These are phyloP conservation scores for Tremellales sp. DNA, from an alignment of 1,284 basidiomycete species.

Conservation along the genomic window DNA sequence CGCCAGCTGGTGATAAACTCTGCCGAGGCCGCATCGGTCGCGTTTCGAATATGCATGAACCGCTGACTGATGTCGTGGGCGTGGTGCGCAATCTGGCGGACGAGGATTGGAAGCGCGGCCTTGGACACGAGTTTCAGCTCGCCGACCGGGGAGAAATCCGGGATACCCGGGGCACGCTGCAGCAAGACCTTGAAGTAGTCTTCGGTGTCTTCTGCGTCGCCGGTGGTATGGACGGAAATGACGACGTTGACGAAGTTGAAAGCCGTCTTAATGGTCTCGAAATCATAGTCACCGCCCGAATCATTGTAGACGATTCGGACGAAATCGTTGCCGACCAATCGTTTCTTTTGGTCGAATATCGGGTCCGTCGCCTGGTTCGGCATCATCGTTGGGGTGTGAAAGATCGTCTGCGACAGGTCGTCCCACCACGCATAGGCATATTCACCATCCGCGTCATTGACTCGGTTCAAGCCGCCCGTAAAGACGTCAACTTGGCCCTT, in stretches of 20 bases:
- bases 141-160: constrained; percentile 84
- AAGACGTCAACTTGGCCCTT: constrained; percentile 91
- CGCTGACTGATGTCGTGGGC: constrained; percentile 84
- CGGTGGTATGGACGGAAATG: constrained; percentile 85
- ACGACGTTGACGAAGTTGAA: constrained; percentile 99
- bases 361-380: constrained; percentile 69
- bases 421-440: constrained; percentile 99
- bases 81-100: constrained; percentile 78
- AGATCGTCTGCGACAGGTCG: constrained; percentile 91
- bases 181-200: constrained; percentile 87
- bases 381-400: constrained; percentile 97
- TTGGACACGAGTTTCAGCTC: constrained; percentile 89
- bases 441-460: constrained; percentile 74
- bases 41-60: constrained; percentile 59
- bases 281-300: constrained; percentile 76
- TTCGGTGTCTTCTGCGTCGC: constrained; percentile 56
- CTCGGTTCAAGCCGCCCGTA: constrained; percentile 80
- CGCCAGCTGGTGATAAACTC: constrained; percentile 91
- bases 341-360: constrained; percentile 76
- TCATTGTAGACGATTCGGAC: constrained; percentile 98
- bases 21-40: constrained; percentile 64
- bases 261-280: constrained; percentile 85
- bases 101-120: constrained; percentile 71
- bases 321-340: constrained; percentile 90
- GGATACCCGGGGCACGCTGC: constrained; percentile 79